phyloP scores from a whole-genome alignment of 2,329 filamentous ascomycete species.

The Xylaria sp. region DNA sequence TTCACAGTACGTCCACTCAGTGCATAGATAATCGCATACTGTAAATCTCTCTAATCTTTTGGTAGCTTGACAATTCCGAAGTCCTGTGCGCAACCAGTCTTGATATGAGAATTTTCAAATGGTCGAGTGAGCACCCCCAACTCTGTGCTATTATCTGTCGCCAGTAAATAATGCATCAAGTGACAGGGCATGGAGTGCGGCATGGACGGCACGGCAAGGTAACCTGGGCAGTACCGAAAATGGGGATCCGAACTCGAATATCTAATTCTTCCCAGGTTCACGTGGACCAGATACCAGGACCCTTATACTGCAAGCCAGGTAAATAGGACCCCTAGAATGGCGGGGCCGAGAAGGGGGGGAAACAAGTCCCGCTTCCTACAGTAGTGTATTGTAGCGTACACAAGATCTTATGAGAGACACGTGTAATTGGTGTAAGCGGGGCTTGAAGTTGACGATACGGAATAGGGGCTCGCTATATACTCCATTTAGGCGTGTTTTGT shows the following conservation, averaged over 20 bases:
- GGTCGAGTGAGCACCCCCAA: background rate
- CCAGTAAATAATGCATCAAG: background rate
- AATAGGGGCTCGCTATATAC: conserved; percentile 17
- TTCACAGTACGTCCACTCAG: background rate
- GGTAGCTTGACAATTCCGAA: background rate
- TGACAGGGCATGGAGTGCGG: background rate
- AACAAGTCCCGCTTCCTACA: background rate
- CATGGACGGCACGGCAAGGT: conserved; percentile 1
- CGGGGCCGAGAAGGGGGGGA: conserved; percentile 19
- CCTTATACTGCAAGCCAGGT: conserved; percentile 12
- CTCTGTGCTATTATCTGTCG: background rate
- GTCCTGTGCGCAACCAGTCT: no score
- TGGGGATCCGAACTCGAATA: conserved; percentile 11
- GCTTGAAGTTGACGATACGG: conserved; percentile 1
- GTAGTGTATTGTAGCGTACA: background rate
- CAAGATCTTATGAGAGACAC: background rate
- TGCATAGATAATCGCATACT: background rate
- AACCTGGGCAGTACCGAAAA: conserved; percentile 3
- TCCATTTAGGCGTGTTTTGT: background rate
- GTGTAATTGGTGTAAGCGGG: background rate
- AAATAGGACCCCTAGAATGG: conserved; percentile 18
- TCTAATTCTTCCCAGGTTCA: conserved; percentile 4
- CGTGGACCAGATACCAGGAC: conserved; percentile 8
- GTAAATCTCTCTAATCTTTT: background rate
- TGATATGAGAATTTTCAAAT: no score